Evolutionary conservation across 192 early-diverging fungal genomes (phyloP), one percentile per base, ranked within the genome.

Genomic region (Coemansia sp.): DNA sequence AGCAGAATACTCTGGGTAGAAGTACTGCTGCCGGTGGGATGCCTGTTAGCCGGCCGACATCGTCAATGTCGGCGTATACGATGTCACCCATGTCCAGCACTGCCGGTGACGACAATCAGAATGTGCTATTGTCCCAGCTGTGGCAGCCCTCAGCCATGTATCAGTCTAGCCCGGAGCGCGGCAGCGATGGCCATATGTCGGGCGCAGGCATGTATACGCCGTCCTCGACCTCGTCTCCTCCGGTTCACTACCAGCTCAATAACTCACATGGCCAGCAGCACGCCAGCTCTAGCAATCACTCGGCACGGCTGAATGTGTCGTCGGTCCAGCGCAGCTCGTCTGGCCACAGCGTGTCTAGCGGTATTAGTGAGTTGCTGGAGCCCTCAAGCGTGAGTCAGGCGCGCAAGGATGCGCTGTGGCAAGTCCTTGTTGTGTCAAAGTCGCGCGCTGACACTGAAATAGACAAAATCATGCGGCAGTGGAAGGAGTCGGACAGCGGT

Each of bases 361-460:
- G 82, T 11, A 76, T 84, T 62, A 84, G 74, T 68, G 82, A 84
- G 74, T 75, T 84, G 5, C 62, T 84, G 19, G 82, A 84, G 62
- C 82, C 82, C 4, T 76, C 76, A 1, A 76, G 74, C 21, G 82
- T 84, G 28, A 84, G 82, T 26, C 68, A 76, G 47, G 82, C 78
- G 33, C 77, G 82, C 47, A 76, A 72, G 46, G 82, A 84, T 58
- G 77, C 74, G 32, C 64, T 84, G n/a, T 80, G 82, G 82, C 82
- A 84, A 62, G 78, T 77, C 1, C 69, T 84, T 16, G 82, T 84
- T 0, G 77, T 84, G 26, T 80, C 74, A 10, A 84, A 84, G 57
- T 79, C 82, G 33, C 73, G 75, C 14, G 82, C 82, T 4, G 82
- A 84, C 62, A 66, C 76, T 1, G 77, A 84, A 32, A 76, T 84